Conservation (phyloP, 2,329 filamentous ascomycete genomes). For the Hypoxylon sp. region DNA sequence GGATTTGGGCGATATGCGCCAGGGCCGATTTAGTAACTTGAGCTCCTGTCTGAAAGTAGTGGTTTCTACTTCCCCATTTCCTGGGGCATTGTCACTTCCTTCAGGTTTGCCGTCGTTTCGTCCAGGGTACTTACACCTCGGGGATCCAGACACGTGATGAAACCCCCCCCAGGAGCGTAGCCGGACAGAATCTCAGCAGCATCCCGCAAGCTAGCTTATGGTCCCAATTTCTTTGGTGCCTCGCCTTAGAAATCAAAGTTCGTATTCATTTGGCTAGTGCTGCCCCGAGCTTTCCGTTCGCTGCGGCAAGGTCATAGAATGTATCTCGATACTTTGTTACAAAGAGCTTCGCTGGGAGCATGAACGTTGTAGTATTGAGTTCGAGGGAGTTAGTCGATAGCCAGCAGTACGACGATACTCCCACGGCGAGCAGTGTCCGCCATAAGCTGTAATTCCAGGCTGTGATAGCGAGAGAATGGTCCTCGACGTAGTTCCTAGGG, state of each 20-base stretch:
- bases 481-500: conserved; percentile 40
- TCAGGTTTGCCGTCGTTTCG: conserved; percentile 23
- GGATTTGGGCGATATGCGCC: conserved; percentile 42
- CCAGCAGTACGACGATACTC: conserved; percentile 42
- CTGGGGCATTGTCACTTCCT: conserved; percentile 24
- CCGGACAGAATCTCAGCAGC: conserved; percentile 43
- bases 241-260: conserved; percentile 35
- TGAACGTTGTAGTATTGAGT: conserved; percentile 72
- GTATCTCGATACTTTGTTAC: conserved; percentile 73
- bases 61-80: conserved; percentile 17
- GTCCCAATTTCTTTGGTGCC: neutral
- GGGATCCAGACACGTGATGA: conserved; percentile 46
- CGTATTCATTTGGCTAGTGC: conserved; percentile 64
- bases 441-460: conserved; percentile 38
- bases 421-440: too few relatives aligned
- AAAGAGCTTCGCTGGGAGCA: conserved; percentile 74
- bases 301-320: conserved; percentile 72
- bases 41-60: conserved; percentile 34
- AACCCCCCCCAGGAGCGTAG: conserved; percentile 44
- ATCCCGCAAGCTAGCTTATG: conserved; percentile 38
- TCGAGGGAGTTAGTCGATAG: conserved; percentile 58
- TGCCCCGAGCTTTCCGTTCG: conserved; percentile 70
- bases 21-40: conserved; percentile 40
- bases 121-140: conserved; percentile 44
- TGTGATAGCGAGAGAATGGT: conserved; percentile 45